Evolutionary conservation across 2,329 filamentous ascomycete species (phyloP).

Genomic region (Didymella lethalis): DNA sequence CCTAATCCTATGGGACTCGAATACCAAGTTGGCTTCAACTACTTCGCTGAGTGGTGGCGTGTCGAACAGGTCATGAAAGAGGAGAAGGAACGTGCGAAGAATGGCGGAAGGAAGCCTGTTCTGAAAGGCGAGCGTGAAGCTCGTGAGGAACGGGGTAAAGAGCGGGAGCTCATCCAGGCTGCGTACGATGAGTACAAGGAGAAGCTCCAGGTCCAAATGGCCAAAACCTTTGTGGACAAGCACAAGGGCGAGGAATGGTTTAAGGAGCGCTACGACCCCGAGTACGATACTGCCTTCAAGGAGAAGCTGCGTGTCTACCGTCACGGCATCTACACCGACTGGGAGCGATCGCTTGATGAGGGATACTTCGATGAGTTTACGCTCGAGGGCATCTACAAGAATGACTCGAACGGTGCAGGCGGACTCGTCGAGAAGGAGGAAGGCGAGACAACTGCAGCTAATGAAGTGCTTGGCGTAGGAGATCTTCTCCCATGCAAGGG

Average conservation of each 20-base stretch:
- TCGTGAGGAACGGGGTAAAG: constrained; percentile 78
- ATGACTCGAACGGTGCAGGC: constrained; percentile 85
- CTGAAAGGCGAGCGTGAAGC: constrained; percentile 70
- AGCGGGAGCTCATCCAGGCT: constrained; percentile 78
- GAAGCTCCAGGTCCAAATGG: constrained; percentile 75
- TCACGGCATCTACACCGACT: constrained; percentile 79
- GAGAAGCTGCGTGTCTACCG: constrained; percentile 81
- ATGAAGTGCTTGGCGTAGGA: constrained; percentile 90
- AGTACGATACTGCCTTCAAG: constrained; percentile 78
- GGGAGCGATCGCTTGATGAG: constrained; percentile 85
- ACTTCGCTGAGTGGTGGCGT: constrained; percentile 87
- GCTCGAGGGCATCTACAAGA: constrained; percentile 91
- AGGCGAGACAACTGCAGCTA: constrained; percentile 88
- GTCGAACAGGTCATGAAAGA: constrained; percentile 83
- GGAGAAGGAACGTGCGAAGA: constrained; percentile 75
- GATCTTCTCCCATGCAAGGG: constrained; percentile 85
- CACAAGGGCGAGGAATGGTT: constrained; percentile 99
- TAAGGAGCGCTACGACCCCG: constrained; percentile 88
- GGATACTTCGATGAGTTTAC: constrained; percentile 95
- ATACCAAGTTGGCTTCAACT: constrained; percentile 85
- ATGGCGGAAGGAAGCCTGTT: constrained; percentile 72
- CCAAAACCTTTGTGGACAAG: constrained; percentile 84
- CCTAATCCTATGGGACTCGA: constrained; percentile 75
- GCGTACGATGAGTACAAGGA: constrained; percentile 73
- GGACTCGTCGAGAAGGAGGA: constrained; percentile 93